Conservation (phyloP, 1,284 basidiomycete species). For the Coniferiporia weirii region DNA sequence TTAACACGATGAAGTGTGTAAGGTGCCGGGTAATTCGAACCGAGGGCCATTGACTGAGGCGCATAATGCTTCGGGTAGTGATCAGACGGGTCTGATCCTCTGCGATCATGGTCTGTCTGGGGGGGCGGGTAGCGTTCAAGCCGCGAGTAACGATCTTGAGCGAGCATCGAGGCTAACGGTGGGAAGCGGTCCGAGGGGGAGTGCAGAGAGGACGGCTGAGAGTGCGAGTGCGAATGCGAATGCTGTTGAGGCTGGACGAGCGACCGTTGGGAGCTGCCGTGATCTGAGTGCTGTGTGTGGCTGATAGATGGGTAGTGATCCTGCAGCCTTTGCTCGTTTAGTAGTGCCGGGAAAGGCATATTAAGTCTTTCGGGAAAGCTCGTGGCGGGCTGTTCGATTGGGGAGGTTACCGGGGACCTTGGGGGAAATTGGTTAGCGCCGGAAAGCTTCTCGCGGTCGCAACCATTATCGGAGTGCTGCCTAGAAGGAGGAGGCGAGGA, state of each 20-base stretch:
- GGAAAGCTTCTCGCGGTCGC: constrained; percentile 5
- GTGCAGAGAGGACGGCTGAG: constrained; percentile 12
- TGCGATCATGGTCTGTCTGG: not conserved
- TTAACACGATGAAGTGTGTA: constrained; percentile 10
- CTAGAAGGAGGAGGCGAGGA: constrained; percentile 19
- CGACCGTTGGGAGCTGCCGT: not conserved
- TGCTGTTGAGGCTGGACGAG: constrained; percentile 6
- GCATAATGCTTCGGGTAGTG: constrained; percentile 7
- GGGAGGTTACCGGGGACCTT: constrained; percentile 9
- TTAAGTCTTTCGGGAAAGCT: constrained; percentile 6
- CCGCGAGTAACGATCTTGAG: constrained; percentile 5
- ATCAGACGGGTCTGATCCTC: constrained; percentile 6
- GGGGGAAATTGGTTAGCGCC: constrained; percentile 12
- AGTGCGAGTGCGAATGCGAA: constrained; percentile 1
- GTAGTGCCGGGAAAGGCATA: not conserved
- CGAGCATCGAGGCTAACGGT: constrained; percentile 13
- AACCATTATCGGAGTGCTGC: constrained; percentile 15
- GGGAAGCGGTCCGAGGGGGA: constrained; percentile 17
- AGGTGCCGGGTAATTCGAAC: constrained; percentile 4
- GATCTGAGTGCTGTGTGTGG: not conserved
- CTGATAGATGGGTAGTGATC: constrained; percentile 7
- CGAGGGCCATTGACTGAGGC: not conserved
- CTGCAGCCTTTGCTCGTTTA: constrained; percentile 8
- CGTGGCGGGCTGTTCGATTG: constrained; percentile 9
- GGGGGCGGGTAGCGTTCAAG: constrained; percentile 5